Conservation (phyloP, 495 filamentous ascomycete genomes). For the Penicillium soppii region DNA sequence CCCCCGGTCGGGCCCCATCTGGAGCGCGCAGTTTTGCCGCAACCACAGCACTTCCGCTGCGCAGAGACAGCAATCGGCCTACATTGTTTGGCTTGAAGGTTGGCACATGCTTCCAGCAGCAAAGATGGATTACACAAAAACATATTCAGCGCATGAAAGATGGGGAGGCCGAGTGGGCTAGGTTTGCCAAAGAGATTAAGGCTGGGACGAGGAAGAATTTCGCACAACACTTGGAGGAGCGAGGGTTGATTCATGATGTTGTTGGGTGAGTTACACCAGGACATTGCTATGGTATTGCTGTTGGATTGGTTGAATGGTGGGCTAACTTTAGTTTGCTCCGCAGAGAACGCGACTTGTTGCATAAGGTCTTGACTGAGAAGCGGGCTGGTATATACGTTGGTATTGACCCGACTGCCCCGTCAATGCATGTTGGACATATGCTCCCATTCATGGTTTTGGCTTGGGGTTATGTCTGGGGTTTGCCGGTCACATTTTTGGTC, state of each 20-base stretch:
- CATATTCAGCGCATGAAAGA: slow-evolving; percentile 52
- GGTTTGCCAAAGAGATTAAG: slow-evolving; percentile 54
- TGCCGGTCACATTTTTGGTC: slow-evolving; percentile 67
- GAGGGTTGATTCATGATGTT: slow-evolving; percentile 76
- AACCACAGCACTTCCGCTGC: slow-evolving; percentile 21
- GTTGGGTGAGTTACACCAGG: slow-evolving; percentile 63
- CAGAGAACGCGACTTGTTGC: slow-evolving; percentile 63
- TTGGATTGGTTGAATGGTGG: background rate
- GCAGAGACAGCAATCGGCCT: slow-evolving; percentile 15
- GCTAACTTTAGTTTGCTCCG: slow-evolving; percentile 16
- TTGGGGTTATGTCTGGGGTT: slow-evolving; percentile 88
- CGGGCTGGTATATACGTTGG: slow-evolving; percentile 82
- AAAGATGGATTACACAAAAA: slow-evolving; percentile 48
- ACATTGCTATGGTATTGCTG: background rate
- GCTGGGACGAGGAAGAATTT: slow-evolving; percentile 62
- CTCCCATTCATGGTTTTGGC: slow-evolving; percentile 91
- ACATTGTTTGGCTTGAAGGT: slow-evolving; percentile 1
- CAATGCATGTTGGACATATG: slow-evolving; percentile 90
- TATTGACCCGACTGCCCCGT: slow-evolving; percentile 88
- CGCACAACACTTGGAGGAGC: slow-evolving; percentile 69
- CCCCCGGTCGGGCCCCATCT: slow-evolving; percentile 14
- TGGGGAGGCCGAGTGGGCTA: slow-evolving; percentile 57
- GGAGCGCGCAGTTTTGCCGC: slow-evolving; percentile 28
- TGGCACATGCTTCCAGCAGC: slow-evolving; percentile 22
- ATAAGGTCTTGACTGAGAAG: slow-evolving; percentile 65